Evolutionary conservation across 2,329 filamentous ascomycete genomes (phyloP), one percentile per base, ranked within the genome.

Genomic region (Bipolaris zeicola): DNA sequence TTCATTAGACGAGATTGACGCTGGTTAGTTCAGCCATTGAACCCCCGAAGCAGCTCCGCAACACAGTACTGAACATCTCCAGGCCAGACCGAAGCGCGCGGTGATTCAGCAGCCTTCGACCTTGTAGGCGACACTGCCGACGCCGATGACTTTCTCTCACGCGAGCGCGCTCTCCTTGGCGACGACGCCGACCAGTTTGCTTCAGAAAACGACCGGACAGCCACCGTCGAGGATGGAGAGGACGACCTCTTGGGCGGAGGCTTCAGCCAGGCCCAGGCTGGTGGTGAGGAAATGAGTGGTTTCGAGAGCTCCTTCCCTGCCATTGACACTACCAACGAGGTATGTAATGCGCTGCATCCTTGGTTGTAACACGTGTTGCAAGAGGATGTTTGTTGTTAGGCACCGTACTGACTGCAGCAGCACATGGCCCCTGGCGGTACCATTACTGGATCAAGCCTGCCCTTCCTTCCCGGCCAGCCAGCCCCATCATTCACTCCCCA

Each of bases 241-340:
- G 89, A 90, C 64, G 87, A 95, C 71, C 81, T 96, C 57, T 83
- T 93, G 49, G 87, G 85, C 46, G 88, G 82, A 62, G 83, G 79
- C 52, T 77, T 79, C 59, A 69, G 78, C 75, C 65, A 76, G 74
- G 64, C 80, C 54, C 70, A 74, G 57, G 65, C 65, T 22, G 72
- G 68, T 34, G 71, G 66, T 26, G 77, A 82, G 59, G 80, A 83
- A 56, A 80, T 86, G 64, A 78, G 79, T 42, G 83, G 83, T 61
- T 98, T 98, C 68, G 91, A 96, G 79, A 91, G 87, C 76, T 92
- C 92, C 61, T 99, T 96, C 77, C 95, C 95, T 28, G 91, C 92
- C 54, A 87, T 99, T 64, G 85, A 87, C 68, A 86, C 83, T 46
- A 78, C 81, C 77, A 92, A 92, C 72, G 85, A 93, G 79, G 90